phyloP scores from a whole-genome alignment of 192 early-diverging fungal species.

The Gaertneriomyces semiglobifer region DNA sequence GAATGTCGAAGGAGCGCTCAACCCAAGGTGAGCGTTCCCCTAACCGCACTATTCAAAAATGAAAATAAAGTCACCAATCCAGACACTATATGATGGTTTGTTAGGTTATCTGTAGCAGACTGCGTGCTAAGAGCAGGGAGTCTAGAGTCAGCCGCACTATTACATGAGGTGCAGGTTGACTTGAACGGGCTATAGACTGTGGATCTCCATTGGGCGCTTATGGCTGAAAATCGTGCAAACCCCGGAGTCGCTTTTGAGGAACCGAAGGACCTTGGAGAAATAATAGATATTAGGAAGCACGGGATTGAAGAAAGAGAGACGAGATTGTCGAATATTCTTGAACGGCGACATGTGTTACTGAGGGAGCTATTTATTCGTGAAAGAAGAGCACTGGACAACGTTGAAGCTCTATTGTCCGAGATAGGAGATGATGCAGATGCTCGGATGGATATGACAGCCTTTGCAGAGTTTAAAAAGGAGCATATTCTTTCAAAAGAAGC shows the following conservation, averaged over 20 bases:
- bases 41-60: no score
- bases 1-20: no score
- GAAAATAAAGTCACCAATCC: no score
- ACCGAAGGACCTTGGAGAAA: not conserved
- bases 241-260: conserved; percentile 7
- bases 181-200: no score
- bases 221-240: conserved; percentile 1
- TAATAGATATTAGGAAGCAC: not conserved
- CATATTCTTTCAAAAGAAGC: conserved; percentile 15
- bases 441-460: not conserved
- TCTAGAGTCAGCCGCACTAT: no score
- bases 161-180: no score
- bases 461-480: conserved; percentile 10
- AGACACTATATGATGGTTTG: no score
- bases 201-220: not conserved
- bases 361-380: conserved; percentile 19
- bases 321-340: conserved; percentile 3
- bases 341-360: conserved; percentile 13
- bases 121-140: no score
- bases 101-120: no score
- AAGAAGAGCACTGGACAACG: not conserved
- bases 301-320: not conserved
- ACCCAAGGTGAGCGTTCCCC: no score
- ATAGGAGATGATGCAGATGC: not conserved
- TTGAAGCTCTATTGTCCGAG: not conserved